Percentiles rank a stretch among this genome's conserved stretches.
phyloP scores from a whole-genome alignment of 1,284 basidiomycete genomes.

The Cutaneotrichosporon sp. region DNA sequence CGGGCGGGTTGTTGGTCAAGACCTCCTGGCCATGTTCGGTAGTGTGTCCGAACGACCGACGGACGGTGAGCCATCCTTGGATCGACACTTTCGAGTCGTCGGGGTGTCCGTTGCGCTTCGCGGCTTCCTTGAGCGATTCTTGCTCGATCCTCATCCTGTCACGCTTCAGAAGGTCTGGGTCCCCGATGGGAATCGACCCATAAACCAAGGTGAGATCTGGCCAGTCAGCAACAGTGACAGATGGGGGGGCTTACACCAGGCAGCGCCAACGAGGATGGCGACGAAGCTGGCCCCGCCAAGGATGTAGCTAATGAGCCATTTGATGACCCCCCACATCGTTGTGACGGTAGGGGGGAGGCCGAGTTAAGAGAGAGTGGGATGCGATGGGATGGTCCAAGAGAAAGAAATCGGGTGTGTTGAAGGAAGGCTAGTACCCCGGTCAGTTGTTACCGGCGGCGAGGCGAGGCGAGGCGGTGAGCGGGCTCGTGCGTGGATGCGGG shows the following conservation, averaged over 20 bases:
- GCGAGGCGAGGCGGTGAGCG: background rate
- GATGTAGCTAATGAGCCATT: constrained; percentile 61
- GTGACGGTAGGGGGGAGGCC: background rate
- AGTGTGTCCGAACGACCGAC: constrained; percentile 70
- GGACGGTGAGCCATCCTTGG: constrained; percentile 77
- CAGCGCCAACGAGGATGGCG: constrained; percentile 64
- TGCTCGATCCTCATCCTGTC: constrained; percentile 41
- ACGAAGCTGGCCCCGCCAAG: constrained; percentile 84
- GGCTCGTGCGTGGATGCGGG: background rate
- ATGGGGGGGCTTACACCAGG: constrained; percentile 52
- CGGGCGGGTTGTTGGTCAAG: constrained; percentile 12
- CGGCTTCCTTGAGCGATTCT: constrained; percentile 13
- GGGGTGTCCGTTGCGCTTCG: constrained; percentile 22
- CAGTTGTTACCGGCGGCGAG: background rate
- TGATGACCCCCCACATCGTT: constrained; percentile 22
- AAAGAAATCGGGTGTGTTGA: background rate
- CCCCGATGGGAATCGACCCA: constrained; percentile 72
- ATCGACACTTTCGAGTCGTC: constrained; percentile 15
- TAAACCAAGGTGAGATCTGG: constrained; percentile 56
- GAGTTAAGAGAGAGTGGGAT: background rate
- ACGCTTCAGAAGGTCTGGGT: constrained; percentile 57
- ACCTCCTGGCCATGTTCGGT: background rate
- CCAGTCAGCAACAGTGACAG: background rate
- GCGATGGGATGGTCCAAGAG: background rate
- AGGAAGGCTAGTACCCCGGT: background rate